Evolutionary conservation across 208 protist genomes (phyloP), one percentile per base, ranked within the genome.

Genomic region (Endotrypanum monterogeii): DNA sequence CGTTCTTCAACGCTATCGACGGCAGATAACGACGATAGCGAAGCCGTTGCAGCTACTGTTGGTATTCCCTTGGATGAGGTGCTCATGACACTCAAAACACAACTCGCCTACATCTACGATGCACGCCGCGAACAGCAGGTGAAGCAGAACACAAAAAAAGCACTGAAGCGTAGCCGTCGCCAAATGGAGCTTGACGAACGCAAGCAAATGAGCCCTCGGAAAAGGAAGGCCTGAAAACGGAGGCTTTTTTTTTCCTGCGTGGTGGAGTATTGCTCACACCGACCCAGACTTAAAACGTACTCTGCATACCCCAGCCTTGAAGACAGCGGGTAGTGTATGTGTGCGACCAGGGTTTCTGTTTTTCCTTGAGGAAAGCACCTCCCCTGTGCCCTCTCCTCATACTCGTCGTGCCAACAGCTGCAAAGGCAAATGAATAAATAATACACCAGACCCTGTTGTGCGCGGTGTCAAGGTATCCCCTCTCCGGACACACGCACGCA

Each of bases 131-230:
- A 75, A 44, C 58, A 76, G 70, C 83, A 80, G 56, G 73, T 84
- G 50, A 75, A 58, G 52, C 79, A 70, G n/a, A 82, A 71, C 57
- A 65, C 80, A 5, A 79, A 80, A 56, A 84, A 80, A 70, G 69
- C 41, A 6, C 41, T 83, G 67, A 82, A 83, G 76, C 83, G 83
- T 54, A 84, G 71, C 61, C 79, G 76, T 30, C 83, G 80, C 3
- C 69, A 82, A 56, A 87, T 87, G 79, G 73, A 76, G 37, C 51
- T 57, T 71, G 77, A 74, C 67, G 77, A 74, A 25, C 71, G 67
- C 37, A 80, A 80, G 62, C 67, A 54, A 37, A 63, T 23, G 41
- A 5, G n/a, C 57, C 12, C 11, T 23, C 11, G 37, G 57, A 28
- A n/a, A 71, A 56, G 35, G 67, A 68, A 50, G 18, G 18, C 11